phyloP scores from a whole-genome alignment of 495 filamentous ascomycete genomes.

The Aspergillus cavernicola region DNA sequence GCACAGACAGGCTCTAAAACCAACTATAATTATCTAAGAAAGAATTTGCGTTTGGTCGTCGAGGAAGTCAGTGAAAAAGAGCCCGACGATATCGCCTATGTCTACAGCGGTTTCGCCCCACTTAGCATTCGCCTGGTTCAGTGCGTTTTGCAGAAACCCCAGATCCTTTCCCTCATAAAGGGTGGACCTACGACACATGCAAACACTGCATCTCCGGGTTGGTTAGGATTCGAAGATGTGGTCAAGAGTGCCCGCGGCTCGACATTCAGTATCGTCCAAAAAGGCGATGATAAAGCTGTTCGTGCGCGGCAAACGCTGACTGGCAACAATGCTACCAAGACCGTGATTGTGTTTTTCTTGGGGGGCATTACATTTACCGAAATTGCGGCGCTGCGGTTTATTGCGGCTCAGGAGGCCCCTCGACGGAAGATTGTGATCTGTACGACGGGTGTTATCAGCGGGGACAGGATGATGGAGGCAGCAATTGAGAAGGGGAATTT shows the following conservation, averaged over 20 bases:
- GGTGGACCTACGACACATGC: slow-evolving; percentile 47
- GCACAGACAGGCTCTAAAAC: slow-evolving; percentile 63
- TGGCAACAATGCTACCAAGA: slow-evolving; percentile 65
- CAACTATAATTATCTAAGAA: slow-evolving; percentile 84
- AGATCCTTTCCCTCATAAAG: slow-evolving; percentile 65
- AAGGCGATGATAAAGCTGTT: slow-evolving; percentile 88
- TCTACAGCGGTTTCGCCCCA: slow-evolving; percentile 95
- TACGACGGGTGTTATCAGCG: slow-evolving; percentile 87
- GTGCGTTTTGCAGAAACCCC: slow-evolving; percentile 86
- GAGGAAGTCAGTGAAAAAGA: slow-evolving; percentile 97
- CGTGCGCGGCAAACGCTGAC: slow-evolving; percentile 78
- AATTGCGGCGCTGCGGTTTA: slow-evolving; percentile 89
- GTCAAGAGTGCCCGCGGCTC: slow-evolving; percentile 79
- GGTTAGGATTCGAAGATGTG: slow-evolving; percentile 86
- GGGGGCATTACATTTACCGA: slow-evolving; percentile 94
- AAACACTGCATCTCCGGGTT: slow-evolving; percentile 68
- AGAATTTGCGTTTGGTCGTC: slow-evolving; percentile 80
- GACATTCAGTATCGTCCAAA: slow-evolving; percentile 90
- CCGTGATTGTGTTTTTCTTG: slow-evolving; percentile 89
- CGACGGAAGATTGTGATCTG: slow-evolving; percentile 82
- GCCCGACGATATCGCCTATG: slow-evolving; percentile 95
- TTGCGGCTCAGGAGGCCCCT: slow-evolving; percentile 81
- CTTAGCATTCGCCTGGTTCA: slow-evolving; percentile 93
- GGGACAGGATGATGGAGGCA: slow-evolving; percentile 82
- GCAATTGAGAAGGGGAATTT: slow-evolving; percentile 74